phyloP scores from a whole-genome alignment of 371 early-diverging fungal genomes.

The Mucor irregularis region DNA sequence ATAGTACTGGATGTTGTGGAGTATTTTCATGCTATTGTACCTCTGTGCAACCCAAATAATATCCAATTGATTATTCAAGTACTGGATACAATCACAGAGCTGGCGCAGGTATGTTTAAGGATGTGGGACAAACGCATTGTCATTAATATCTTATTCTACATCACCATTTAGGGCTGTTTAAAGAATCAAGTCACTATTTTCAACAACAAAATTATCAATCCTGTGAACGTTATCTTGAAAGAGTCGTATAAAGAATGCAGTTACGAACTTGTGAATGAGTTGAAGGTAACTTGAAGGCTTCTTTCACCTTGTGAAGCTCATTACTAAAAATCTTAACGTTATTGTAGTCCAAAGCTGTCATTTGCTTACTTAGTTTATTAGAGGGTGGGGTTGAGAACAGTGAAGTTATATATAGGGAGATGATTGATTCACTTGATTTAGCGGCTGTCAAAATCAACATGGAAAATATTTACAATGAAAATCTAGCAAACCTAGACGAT shows the following conservation, averaged over 20 bases:
- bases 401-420: conserved; percentile 48
- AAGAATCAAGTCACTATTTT: conserved; percentile 50
- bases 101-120: conserved; percentile 62
- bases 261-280: conserved; percentile 26
- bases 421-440: conserved; percentile 46
- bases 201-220: conserved; percentile 53
- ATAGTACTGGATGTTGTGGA: conserved; percentile 57
- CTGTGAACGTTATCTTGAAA: conserved; percentile 50
- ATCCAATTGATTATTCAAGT: conserved; percentile 56
- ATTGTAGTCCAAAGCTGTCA: conserved; percentile 42
- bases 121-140: no score
- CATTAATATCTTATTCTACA: no score
- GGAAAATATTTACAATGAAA: conserved; percentile 28
- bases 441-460: conserved; percentile 36
- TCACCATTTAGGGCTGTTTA: conserved; percentile 26
- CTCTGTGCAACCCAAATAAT: conserved; percentile 40
- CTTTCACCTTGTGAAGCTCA: neutral
- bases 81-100: conserved; percentile 58
- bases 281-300: conserved; percentile 34
- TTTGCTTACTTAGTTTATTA: conserved; percentile 51
- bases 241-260: conserved; percentile 38
- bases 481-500: conserved; percentile 16
- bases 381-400: conserved; percentile 59
- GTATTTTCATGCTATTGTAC: conserved; percentile 53
- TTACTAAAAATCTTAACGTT: neutral